phyloP scores from a whole-genome alignment of 192 early-diverging fungal genomes.

The Dissophora ornata region DNA sequence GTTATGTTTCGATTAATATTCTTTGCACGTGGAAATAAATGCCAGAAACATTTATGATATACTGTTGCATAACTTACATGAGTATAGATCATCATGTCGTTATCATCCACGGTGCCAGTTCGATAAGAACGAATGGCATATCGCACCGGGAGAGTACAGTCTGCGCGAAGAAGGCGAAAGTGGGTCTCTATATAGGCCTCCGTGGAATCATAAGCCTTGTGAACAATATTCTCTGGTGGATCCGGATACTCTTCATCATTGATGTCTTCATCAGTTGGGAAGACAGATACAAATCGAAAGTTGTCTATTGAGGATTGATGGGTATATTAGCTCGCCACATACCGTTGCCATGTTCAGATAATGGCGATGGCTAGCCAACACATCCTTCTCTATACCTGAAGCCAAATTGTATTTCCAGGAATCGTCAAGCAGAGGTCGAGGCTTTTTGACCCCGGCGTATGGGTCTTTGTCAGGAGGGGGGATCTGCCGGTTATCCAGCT shows the following conservation, averaged over 20 bases:
- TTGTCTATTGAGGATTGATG: conserved; percentile 24
- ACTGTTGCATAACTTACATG: conserved; percentile 39
- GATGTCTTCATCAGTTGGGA: conserved; percentile 25
- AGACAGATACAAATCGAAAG: conserved; percentile 35
- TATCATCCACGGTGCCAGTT: conserved; percentile 22
- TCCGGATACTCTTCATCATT: conserved; percentile 44
- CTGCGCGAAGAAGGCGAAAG: conserved; percentile 63
- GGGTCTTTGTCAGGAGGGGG: conserved; percentile 4
- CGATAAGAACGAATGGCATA: conserved; percentile 54
- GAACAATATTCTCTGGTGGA: conserved; percentile 58
- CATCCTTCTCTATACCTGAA: conserved; percentile 2
- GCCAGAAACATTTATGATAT: too few species aligned
- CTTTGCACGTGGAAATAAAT: too few species aligned
- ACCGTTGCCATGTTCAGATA: too few species aligned
- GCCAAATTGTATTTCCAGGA: conserved; percentile 27
- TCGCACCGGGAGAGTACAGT: conserved; percentile 62
- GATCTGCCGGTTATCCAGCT: too few species aligned
- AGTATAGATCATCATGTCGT: conserved; percentile 36
- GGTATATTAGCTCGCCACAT: too few species aligned
- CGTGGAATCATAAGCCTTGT: conserved; percentile 53
- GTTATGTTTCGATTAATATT: too few species aligned
- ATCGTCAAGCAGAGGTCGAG: conserved; percentile 20
- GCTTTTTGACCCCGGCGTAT: conserved; percentile 9
- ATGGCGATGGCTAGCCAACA: too few species aligned
- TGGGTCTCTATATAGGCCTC: conserved; percentile 66